Evolutionary conservation across 2,329 filamentous ascomycete species (phyloP), one percentile per base, ranked within the genome.

Genomic region (Nemania diffusa): DNA sequence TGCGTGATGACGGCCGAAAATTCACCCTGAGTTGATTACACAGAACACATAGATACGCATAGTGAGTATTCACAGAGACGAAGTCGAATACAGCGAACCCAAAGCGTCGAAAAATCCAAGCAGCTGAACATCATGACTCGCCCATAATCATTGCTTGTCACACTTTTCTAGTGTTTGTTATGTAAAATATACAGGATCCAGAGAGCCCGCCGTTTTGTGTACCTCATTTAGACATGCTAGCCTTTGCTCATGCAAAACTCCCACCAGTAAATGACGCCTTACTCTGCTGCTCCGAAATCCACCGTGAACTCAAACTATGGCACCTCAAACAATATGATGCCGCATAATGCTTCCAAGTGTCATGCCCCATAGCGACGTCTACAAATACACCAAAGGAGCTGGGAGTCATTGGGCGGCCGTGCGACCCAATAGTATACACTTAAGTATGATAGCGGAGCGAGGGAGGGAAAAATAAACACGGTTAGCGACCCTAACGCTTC

Each of bases 401-500:
- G 55, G 15, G 32, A 53, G 37, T 27, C 37, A 29, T 46, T 34
- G 40, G 27, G 32, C 22, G 17, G 6, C 37, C 20, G 22, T 8
- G 56, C 22, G 22, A 55, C 46, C 37, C 7, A 34, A 24, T 62
- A 65, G 26, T 65, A 63, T 65, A 70, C 59, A 70, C 22, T 44
- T 5, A 5, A 44, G 8, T 27, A 53, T 24, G 17, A 29, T 51
- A 9, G 44, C 29, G 4, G 27, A 20, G 29, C 1, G 17, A 29
- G 15, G 17, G 44, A 24, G 37, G 48, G 9, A 1, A 26, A 56
- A 27, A 5, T n/a, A 50, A 58, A 13, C 42, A 13, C n/a, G 46
- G 3, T 22, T 57, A 58, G 48, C 59, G 62, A 34, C 50, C 60
- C 69, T 74, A 84, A 46, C 83, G 79, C 75, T 88, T 88, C 67